Evolutionary conservation across 306 rosid genomes (phyloP).

Genomic region (Inga oerstediana): DNA sequence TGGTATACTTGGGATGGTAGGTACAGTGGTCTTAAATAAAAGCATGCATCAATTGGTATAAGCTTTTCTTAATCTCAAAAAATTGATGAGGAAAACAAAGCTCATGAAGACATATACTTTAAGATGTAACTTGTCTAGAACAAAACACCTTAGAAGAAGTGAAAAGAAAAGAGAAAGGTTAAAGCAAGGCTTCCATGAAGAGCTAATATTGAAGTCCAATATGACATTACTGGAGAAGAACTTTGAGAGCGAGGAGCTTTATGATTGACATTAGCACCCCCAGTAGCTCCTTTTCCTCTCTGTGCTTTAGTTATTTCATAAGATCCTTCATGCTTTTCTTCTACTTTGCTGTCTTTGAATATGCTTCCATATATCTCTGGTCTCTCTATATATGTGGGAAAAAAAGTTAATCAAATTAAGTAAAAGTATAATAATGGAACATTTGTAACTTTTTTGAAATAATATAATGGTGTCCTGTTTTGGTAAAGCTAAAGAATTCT

Average conservation of each 20-base stretch:
- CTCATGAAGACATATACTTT: not conserved
- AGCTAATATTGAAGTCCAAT: not conserved
- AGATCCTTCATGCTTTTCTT: not conserved
- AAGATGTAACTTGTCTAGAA: not conserved
- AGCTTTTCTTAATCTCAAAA: not conserved
- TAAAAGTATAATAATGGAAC: not conserved
- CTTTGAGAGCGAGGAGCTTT: not conserved
- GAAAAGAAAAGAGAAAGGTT: slow-evolving; percentile 14
- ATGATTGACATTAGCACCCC: slow-evolving; percentile 1
- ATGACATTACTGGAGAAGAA: not conserved
- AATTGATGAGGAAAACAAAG: not conserved
- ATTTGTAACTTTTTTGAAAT: not conserved
- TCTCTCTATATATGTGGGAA: not conserved
- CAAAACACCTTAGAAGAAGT: not conserved
- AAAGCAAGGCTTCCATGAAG: slow-evolving; percentile 20
- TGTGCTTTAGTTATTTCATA: slow-evolving; percentile 7
- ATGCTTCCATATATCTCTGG: not conserved
- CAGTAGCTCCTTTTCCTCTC: slow-evolving; percentile 15
- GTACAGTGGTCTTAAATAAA: not conserved
- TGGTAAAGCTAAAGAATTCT: not conserved
- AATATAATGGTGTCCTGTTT: not conserved
- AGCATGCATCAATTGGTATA: not conserved
- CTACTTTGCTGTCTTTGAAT: not conserved
- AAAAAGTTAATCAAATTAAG: no score
- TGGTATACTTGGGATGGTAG: not conserved